phyloP scores from a whole-genome alignment of 345 rosid genomes.

The Clarkia xantiana region DNA sequence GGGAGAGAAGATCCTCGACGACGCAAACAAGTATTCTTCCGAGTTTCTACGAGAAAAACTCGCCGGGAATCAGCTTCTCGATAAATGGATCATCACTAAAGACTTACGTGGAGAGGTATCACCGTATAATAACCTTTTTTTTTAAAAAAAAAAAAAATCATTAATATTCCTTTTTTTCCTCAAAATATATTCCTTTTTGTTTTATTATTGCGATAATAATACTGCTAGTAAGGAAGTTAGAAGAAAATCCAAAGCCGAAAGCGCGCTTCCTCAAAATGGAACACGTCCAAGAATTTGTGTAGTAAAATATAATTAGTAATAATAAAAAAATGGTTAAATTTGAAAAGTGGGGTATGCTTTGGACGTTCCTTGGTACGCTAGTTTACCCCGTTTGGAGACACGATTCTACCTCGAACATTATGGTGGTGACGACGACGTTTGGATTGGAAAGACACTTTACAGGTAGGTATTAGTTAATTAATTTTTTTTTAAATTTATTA shows the following conservation, averaged over 20 bases:
- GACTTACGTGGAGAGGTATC: conserved; percentile 93
- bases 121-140: too few species aligned
- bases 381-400: conserved; percentile 74
- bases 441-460: conserved; percentile 97
- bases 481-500: background rate
- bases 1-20: conserved; percentile 51
- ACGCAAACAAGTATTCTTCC: conserved; percentile 43
- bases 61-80: conserved; percentile 39
- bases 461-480: conserved; percentile 49
- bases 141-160: conserved; percentile 1
- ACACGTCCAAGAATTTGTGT: too few species aligned
- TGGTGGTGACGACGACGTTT: conserved; percentile 80
- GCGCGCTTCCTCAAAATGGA: too few species aligned
- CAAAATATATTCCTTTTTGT: too few species aligned
- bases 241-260: too few species aligned
- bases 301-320: too few species aligned
- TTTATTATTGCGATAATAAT: too few species aligned
- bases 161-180: background rate
- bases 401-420: conserved; percentile 84
- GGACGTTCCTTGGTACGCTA: conserved; percentile 74
- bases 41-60: conserved; percentile 39
- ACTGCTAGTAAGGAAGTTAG: too few species aligned
- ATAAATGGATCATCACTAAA: conserved; percentile 90
- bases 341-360: conserved; percentile 42
- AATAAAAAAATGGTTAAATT: background rate